Conservation (phyloP, 495 filamentous ascomycete genomes). For the Tricharina praecox region DNA sequence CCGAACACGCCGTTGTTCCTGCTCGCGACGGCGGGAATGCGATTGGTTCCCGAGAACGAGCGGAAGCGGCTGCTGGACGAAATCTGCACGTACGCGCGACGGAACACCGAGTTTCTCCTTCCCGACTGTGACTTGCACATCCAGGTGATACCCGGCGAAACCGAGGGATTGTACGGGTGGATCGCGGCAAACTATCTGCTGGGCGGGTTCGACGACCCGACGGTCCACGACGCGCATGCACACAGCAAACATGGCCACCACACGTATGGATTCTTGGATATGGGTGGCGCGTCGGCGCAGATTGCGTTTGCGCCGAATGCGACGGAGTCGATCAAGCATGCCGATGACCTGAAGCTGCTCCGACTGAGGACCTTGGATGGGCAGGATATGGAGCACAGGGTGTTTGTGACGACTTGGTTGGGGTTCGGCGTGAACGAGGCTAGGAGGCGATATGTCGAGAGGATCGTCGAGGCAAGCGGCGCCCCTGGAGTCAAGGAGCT, state of each 20-base stretch:
- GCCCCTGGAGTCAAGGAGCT: conserved; percentile 43
- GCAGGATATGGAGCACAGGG: conserved; percentile 53
- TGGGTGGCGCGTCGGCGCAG: conserved; percentile 94
- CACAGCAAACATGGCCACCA: conserved; percentile 69
- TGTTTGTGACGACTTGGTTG: conserved; percentile 94
- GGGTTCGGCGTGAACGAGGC: conserved; percentile 92
- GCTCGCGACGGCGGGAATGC: conserved; percentile 93
- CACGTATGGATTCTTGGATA: conserved; percentile 95
- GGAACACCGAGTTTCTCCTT: conserved; percentile 64
- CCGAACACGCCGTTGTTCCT: conserved; percentile 81
- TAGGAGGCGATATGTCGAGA: conserved; percentile 58
- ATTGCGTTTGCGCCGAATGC: conserved; percentile 93
- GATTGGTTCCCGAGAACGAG: conserved; percentile 59
- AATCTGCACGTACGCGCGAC: conserved; percentile 67
- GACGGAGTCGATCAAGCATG: conserved; percentile 80
- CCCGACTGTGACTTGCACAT: conserved; percentile 84
- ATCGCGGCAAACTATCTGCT: conserved; percentile 94
- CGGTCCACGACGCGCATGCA: conserved; percentile 46
- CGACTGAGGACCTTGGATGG: conserved; percentile 72
- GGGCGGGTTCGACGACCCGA: conserved; percentile 75
- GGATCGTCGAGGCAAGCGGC: conserved; percentile 43
- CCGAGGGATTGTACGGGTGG: conserved; percentile 97
- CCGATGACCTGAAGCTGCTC: conserved; percentile 71
- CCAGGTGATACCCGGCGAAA: conserved; percentile 92
- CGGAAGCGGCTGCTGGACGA: conserved; percentile 53